Percentiles rank a stretch among this genome's conserved stretches.
Conservation (phyloP, 2,329 filamentous ascomycete species). For the Domatiomyces globalis region DNA sequence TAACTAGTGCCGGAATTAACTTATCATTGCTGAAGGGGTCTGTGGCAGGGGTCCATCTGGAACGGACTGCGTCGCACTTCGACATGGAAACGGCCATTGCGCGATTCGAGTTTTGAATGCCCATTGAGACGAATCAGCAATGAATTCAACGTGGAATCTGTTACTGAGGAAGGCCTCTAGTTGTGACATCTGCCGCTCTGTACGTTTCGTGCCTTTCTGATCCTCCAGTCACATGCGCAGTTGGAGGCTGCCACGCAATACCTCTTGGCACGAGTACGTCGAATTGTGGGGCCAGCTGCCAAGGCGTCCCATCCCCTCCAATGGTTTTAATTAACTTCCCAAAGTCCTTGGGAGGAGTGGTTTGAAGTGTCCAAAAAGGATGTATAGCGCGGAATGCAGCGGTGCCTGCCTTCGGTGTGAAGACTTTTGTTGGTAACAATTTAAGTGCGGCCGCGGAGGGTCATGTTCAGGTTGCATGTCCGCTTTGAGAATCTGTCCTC, state of each 20-base stretch:
- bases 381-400: too few relatives aligned
- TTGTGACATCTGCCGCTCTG: not conserved
- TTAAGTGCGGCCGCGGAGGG: too few relatives aligned
- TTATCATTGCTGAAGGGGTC: too few relatives aligned
- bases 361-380: too few relatives aligned
- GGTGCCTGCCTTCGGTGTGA: too few relatives aligned
- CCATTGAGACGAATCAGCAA: not conserved
- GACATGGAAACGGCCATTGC: not conserved
- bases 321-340: too few relatives aligned
- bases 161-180: not conserved
- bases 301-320: too few relatives aligned
- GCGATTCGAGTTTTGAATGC: not conserved
- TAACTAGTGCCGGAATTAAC: not conserved
- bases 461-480: not conserved
- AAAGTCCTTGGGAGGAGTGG: too few relatives aligned
- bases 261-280: too few relatives aligned
- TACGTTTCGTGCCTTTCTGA: not conserved
- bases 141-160: not conserved
- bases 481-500: constrained; percentile 40
- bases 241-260: not conserved
- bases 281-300: too few relatives aligned
- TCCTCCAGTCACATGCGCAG: too few relatives aligned
- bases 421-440: too few relatives aligned
- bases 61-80: not conserved
- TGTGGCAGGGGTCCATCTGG: not conserved